A percentile compares a stretch with the other conserved stretches of the same genome.
Conservation (phyloP, 306 rosid genomes). For the Alnus rubra region DNA sequence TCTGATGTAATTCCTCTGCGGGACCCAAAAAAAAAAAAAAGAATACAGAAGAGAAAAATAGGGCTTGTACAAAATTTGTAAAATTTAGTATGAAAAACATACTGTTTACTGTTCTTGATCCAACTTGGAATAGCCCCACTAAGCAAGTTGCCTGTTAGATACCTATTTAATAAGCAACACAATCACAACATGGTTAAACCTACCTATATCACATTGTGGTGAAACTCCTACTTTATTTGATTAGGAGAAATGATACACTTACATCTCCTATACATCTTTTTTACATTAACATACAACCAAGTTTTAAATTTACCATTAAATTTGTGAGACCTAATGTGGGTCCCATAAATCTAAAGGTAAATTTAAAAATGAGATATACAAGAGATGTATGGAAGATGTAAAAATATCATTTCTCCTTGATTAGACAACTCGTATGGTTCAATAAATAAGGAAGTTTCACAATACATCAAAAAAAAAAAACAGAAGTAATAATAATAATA, state of each 20-base stretch:
- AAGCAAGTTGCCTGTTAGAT: slow-evolving; percentile 31
- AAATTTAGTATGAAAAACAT: neutral
- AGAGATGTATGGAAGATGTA: too few relatives aligned
- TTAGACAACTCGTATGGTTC: neutral
- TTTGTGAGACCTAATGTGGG: too few relatives aligned
- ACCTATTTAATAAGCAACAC: slow-evolving; percentile 14
- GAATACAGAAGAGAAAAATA: neutral
- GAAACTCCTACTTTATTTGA: too few relatives aligned
- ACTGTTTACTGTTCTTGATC: slow-evolving; percentile 18
- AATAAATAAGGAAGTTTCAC: too few relatives aligned
- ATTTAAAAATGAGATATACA: too few relatives aligned
- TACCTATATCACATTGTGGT: neutral
- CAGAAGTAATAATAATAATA: too few relatives aligned
- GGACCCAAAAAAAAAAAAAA: neutral
- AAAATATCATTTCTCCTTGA: too few relatives aligned
- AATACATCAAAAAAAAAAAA: neutral
- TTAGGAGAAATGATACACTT: too few relatives aligned
- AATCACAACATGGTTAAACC: neutral
- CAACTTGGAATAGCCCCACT: slow-evolving; percentile 27
- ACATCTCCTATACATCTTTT: too few relatives aligned
- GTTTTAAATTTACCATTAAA: too few relatives aligned
- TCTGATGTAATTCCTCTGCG: neutral
- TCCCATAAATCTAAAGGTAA: too few relatives aligned
- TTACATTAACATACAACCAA: too few relatives aligned
- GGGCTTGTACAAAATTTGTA: neutral